A percentile compares a stretch with the other conserved stretches of the same genome.
These are phyloP conservation scores for Apophysomyces sp. DNA, from an alignment of 371 early-diverging fungal species.

Conservation along the genomic window DNA sequence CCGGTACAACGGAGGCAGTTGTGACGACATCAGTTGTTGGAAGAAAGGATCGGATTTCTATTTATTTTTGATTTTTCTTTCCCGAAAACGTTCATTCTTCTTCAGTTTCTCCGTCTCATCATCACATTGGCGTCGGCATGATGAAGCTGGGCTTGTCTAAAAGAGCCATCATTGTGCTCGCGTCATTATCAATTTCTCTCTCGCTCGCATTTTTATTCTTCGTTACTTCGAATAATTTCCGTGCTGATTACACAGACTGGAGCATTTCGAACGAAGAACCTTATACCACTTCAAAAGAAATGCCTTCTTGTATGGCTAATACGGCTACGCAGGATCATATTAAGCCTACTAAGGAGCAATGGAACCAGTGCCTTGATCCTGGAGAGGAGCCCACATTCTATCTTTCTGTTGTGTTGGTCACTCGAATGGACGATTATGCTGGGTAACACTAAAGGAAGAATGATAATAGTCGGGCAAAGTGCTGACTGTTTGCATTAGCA, in stretches of 20 bases:
- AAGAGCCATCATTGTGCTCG: constrained; percentile 15
- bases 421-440: constrained; percentile 50
- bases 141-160: constrained; percentile 20
- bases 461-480: neutral
- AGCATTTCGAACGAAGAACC: neutral
- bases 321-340: constrained; percentile 10
- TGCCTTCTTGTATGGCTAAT: neutral
- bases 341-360: constrained; percentile 18
- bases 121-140: neutral
- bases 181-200: constrained; percentile 8
- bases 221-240: constrained; percentile 9
- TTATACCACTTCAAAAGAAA: neutral
- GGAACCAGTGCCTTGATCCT: constrained; percentile 28
- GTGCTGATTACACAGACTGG: neutral
- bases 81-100: neutral
- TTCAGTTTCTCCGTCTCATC: neutral
- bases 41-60: too few relatives aligned
- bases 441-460: constrained; percentile 20
- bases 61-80: neutral
- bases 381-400: constrained; percentile 20
- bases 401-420: constrained; percentile 48
- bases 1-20: too few relatives aligned
- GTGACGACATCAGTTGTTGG: too few relatives aligned
- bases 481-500: constrained; percentile 14
- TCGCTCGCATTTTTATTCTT: constrained; percentile 16